A percentile compares a stretch with the other conserved stretches of the same genome.
These are phyloP conservation scores for Bryoerythrophyllum caledonicum DNA, from an alignment of 225 moss, liverwort and hornwort genomes.

Conservation along the genomic window DNA sequence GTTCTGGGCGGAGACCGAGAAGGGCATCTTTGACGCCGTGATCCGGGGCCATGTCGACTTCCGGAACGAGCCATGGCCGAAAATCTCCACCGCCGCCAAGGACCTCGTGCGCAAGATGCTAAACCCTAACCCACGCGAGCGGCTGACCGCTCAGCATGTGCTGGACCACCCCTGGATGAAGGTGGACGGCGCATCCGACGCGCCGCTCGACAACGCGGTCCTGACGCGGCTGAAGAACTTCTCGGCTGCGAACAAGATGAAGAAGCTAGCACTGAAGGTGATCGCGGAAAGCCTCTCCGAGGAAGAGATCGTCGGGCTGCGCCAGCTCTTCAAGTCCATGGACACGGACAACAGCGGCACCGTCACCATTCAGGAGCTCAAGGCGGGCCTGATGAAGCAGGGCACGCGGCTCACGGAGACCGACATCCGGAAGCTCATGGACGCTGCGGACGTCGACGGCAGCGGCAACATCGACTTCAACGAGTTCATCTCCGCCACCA, in stretches of 20 bases:
- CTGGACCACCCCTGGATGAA: constrained; percentile 81
- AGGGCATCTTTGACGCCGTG: constrained; percentile 54
- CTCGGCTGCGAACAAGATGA: constrained; percentile 92
- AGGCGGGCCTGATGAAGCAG: constrained; percentile 76
- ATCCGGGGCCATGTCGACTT: constrained; percentile 51
- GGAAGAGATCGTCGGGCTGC: constrained; percentile 91
- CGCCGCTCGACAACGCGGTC: constrained; percentile 83
- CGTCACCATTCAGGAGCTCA: constrained; percentile 83
- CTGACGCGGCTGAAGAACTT: constrained; percentile 89
- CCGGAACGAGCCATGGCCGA: constrained; percentile 47
- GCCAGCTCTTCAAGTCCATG: constrained; percentile 82
- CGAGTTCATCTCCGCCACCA: constrained; percentile 83
- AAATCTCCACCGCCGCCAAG: constrained; percentile 44
- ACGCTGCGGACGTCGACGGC: constrained; percentile 82
- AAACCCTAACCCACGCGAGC: constrained; percentile 34
- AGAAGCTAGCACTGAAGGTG: constrained; percentile 89
- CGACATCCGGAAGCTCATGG: constrained; percentile 88
- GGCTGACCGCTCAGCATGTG: constrained; percentile 52
- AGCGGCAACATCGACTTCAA: constrained; percentile 89
- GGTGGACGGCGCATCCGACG: constrained; percentile 86
- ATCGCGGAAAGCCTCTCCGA: constrained; percentile 86
- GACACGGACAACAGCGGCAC: constrained; percentile 91
- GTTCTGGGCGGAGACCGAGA: constrained; percentile 59
- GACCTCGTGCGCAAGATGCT: constrained; percentile 53
- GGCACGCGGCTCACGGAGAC: constrained; percentile 69